These are phyloP conservation scores for Wickerhamia fluorescens DNA, from an alignment of 805 yeast species.

Conservation along the genomic window DNA sequence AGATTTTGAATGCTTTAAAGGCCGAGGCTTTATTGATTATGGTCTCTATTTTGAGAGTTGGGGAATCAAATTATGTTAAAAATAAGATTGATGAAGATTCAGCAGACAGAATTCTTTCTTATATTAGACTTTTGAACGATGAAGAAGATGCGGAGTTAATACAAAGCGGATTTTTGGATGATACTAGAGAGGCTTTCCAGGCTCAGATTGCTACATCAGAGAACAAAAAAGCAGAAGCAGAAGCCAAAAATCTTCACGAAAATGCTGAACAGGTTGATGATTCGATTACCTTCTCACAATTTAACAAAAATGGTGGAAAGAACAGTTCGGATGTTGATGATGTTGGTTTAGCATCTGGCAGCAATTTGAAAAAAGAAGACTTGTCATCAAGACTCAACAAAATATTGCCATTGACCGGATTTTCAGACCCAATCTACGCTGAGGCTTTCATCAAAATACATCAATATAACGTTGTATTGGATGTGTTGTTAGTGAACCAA, in stretches of 20 bases:
- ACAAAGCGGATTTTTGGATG: constrained; percentile 73
- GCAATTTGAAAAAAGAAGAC: constrained; percentile 46
- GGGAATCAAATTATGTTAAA: constrained; percentile 62
- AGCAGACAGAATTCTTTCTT: constrained; percentile 86
- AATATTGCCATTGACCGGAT: constrained; percentile 93
- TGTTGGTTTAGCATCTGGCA: constrained; percentile 46
- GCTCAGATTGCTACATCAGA: constrained; percentile 59
- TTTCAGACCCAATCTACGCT: constrained; percentile 95
- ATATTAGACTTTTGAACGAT: constrained; percentile 72
- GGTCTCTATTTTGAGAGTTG: constrained; percentile 87
- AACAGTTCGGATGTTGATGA: constrained; percentile 40
- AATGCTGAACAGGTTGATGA: constrained; percentile 76
- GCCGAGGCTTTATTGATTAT: constrained; percentile 92
- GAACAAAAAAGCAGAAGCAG: constrained; percentile 46
- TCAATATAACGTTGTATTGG: constrained; percentile 92
- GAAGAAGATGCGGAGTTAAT: constrained; percentile 46
- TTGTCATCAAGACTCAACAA: constrained; percentile 76
- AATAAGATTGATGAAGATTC: constrained; percentile 93
- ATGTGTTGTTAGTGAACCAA: constrained; percentile 90
- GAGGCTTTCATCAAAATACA: constrained; percentile 96
- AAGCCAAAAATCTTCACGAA: constrained; percentile 51
- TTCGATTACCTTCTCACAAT: constrained; percentile 71
- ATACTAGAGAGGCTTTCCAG: constrained; percentile 79
- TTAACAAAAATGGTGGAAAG: constrained; percentile 38
- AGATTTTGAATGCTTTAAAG: constrained; percentile 70